Evolutionary conservation across 164 flowering plant genomes (phyloP).

Genomic region (Aristolochia contorta): DNA sequence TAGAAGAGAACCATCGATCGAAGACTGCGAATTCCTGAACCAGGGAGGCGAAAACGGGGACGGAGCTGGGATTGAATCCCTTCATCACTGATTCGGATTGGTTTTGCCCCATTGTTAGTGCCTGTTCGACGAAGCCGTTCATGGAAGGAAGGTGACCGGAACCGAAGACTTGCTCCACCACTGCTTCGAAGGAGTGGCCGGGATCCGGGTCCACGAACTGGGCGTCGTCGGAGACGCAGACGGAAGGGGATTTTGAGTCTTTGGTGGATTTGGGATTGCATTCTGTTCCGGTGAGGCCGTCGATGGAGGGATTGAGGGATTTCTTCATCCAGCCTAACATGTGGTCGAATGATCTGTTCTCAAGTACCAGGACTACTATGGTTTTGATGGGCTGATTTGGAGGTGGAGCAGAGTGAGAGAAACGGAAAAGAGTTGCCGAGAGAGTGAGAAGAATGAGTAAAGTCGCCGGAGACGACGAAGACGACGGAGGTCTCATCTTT

Average conservation of each 20-base stretch:
- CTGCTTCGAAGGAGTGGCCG: constrained; percentile 66
- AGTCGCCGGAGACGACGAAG: background rate
- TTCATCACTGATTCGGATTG: constrained; percentile 73
- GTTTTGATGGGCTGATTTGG: constrained; percentile 54
- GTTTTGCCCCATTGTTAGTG: constrained; percentile 41
- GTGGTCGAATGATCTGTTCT: constrained; percentile 79
- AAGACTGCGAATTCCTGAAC: constrained; percentile 62
- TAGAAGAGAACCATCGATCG: constrained; percentile 80
- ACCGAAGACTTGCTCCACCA: constrained; percentile 56
- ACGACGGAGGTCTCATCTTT: background rate
- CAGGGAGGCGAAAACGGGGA: constrained; percentile 61
- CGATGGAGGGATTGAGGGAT: constrained; percentile 43
- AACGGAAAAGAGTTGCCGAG: constrained; percentile 1
- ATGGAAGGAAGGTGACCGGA: constrained; percentile 49
- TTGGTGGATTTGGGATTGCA: constrained; percentile 50
- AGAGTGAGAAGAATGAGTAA: constrained; percentile 16
- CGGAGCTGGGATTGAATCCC: constrained; percentile 62
- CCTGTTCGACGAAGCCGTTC: constrained; percentile 79
- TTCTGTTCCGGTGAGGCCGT: constrained; percentile 67
- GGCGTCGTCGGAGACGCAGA: constrained; percentile 64
- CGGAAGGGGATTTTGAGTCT: constrained; percentile 13
- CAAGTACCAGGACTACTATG: constrained; percentile 61
- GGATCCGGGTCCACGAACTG: constrained; percentile 77
- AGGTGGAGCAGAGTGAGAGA: constrained; percentile 2
- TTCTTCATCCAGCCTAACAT: constrained; percentile 90